Conservation (phyloP, 1,284 basidiomycete species). For the Sporisorium exsertum region DNA sequence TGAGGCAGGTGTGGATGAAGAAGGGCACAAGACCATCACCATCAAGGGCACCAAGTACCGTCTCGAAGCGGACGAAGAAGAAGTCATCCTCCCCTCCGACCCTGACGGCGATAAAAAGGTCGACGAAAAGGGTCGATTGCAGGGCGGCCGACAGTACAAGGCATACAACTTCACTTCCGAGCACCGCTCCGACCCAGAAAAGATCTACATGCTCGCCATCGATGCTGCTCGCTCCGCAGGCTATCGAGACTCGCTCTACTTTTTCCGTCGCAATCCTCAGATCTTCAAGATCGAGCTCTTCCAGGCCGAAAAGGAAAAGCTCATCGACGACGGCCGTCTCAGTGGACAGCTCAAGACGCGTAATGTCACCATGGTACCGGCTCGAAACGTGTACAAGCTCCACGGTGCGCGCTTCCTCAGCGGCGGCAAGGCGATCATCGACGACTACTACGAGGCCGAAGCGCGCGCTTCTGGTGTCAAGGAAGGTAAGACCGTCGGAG, state of each 20-base stretch:
- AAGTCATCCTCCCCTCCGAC: conserved; percentile 85
- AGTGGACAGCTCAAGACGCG: conserved; percentile 88
- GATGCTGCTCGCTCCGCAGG: conserved; percentile 95
- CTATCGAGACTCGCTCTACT: conserved; percentile 95
- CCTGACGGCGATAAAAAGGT: conserved; percentile 91
- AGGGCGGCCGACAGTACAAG: conserved; percentile 89
- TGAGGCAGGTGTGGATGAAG: conserved; percentile 38
- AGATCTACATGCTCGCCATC: conserved; percentile 93
- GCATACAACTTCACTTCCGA: conserved; percentile 86
- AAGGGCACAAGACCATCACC: conserved; percentile 74
- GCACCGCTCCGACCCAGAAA: conserved; percentile 80
- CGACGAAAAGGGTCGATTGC: conserved; percentile 82
- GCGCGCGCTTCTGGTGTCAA: conserved; percentile 72
- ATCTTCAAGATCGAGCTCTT: conserved; percentile 81
- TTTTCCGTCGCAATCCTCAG: conserved; percentile 89
- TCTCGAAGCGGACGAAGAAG: conserved; percentile 86
- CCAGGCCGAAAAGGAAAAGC: conserved; percentile 82
- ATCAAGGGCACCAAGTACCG: conserved; percentile 81
- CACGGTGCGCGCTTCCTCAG: conserved; percentile 90
- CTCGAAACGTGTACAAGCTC: conserved; percentile 91
- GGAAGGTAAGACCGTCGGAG: conserved; percentile 66
- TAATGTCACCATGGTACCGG: conserved; percentile 91
- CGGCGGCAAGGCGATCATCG: conserved; percentile 87
- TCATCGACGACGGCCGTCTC: conserved; percentile 87
- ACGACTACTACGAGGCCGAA: conserved; percentile 94